A percentile compares a stretch with the other conserved stretches of the same genome.
Conservation (phyloP, 1,284 basidiomycete species). For the Moniliophthora roreri region DNA sequence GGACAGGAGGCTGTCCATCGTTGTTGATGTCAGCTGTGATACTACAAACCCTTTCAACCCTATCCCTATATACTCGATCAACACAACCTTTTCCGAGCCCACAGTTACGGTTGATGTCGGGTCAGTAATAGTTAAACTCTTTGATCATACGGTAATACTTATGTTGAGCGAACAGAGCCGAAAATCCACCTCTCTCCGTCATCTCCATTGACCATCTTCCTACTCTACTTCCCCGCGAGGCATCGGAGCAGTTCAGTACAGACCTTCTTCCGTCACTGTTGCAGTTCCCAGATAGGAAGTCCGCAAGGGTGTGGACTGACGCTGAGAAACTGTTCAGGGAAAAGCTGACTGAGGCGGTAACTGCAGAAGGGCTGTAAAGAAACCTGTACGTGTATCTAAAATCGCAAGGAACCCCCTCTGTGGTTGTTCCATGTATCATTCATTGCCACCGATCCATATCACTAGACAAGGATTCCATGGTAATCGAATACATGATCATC, state of each 20-base stretch:
- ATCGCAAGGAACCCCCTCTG: too few relatives aligned
- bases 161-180: slow-evolving; percentile 37
- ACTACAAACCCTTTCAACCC: slow-evolving; percentile 99
- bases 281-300: slow-evolving; percentile 68
- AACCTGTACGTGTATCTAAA: too few relatives aligned
- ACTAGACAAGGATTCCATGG: too few relatives aligned
- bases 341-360: slow-evolving; percentile 71
- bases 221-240: slow-evolving; percentile 92
- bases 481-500: too few relatives aligned
- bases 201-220: slow-evolving; percentile 98
- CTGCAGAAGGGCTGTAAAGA: slow-evolving; percentile 33
- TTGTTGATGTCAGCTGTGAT: slow-evolving; percentile 99
- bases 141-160: slow-evolving; percentile 6
- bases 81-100: slow-evolving; percentile 94
- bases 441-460: too few relatives aligned
- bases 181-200: slow-evolving; percentile 72
- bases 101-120: slow-evolving; percentile 86
- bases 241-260: slow-evolving; percentile 93
- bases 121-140: slow-evolving; percentile 41
- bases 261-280: slow-evolving; percentile 90
- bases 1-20: slow-evolving; percentile 72
- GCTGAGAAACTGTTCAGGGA: slow-evolving; percentile 85
- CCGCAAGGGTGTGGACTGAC: slow-evolving; percentile 84
- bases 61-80: slow-evolving; percentile 93
- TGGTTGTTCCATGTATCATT: too few relatives aligned